Base-by-base conservation (phyloP, 1,284 basidiomycete species). In the Cerioporus squamosus region DNA sequence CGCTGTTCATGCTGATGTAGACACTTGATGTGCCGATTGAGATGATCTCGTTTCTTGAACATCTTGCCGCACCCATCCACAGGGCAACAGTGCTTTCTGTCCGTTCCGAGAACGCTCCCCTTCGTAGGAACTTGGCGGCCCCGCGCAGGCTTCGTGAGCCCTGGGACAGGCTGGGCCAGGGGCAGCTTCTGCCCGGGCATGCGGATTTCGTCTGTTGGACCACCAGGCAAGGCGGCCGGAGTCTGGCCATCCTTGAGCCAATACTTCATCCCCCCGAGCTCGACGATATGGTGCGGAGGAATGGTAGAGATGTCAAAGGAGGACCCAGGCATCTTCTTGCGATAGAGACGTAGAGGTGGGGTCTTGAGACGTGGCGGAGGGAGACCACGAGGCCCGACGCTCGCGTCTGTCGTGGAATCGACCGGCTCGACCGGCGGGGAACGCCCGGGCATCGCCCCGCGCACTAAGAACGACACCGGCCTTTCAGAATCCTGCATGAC, bases 1-100 rank as follows among this genome's bases (percentile, higher is more conserved):
- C 90, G 88, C 76, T 89, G 89, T 67, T 91, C 88, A 68, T 90
- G 80, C 1, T 88, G 90, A 66, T 93, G 91, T 53, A 93, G 87
- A 50, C 84, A 86, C 49, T 85, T 76, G 61, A 92, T 84, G 70
- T 93, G 91, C 40, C 91, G 79, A 74, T 91, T 91, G 57, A 93
- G 79, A 71, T 93, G 91, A 65, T 92, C 89, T 8, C 85, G 84
- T 36, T 91, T 82, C 62, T 81, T 81, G 72, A 93, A 93, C 56
- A 83, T 84, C 70, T 91, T 91, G 24, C 82, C 84, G 69, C 90
- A 91, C 1, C 80, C 84, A 51, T 84, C 78, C 14, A 90, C 87
- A 55, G 80, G 80, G 71, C 89, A 91, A 2, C 84, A 74, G 65
- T 89, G 87, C 66, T 76, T 79, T 40, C 65, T 77, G 70, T 60